Conservation (phyloP, 2,329 filamentous ascomycete genomes). For the Berkeleyomyces basicola region DNA sequence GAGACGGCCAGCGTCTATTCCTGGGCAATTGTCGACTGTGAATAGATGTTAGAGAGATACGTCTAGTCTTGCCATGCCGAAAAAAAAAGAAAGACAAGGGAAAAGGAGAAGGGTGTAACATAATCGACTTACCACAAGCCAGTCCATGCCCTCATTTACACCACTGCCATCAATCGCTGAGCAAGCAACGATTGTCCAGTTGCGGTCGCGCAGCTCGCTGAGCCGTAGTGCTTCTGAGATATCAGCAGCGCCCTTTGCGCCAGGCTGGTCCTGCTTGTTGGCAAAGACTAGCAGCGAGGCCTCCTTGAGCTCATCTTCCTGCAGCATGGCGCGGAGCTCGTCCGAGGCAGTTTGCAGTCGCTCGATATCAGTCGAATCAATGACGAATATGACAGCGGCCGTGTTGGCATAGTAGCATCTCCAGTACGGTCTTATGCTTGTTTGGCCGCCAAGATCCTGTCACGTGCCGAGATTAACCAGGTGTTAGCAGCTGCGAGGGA, state of each 20-base stretch:
- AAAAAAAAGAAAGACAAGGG: not conserved
- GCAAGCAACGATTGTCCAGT: conserved; percentile 98
- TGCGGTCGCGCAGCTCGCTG: conserved; percentile 82
- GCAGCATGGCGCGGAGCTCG: conserved; percentile 86
- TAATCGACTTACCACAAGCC: conserved; percentile 59
- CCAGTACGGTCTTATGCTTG: conserved; percentile 98
- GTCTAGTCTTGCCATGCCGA: not conserved
- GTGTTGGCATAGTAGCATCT: conserved; percentile 99
- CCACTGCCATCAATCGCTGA: conserved; percentile 90
- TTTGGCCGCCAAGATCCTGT: conserved; percentile 87
- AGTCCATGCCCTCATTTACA: conserved; percentile 96
- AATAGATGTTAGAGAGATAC: not conserved
- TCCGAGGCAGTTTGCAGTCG: conserved; percentile 82
- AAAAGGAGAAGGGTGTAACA: not conserved
- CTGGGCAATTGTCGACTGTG: not conserved
- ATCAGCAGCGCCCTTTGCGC: conserved; percentile 88
- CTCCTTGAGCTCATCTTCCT: conserved; percentile 90
- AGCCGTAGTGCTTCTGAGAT: conserved; percentile 86
- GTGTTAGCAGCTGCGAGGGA: conserved; percentile 13
- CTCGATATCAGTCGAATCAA: conserved; percentile 95
- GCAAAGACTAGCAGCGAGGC: conserved; percentile 88
- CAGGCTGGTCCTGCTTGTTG: conserved; percentile 97
- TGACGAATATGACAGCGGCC: conserved; percentile 94
- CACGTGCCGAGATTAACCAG: conserved; percentile 1
- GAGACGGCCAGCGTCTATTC: not conserved